Evolutionary conservation across 495 filamentous ascomycete species (phyloP), one percentile per base, ranked within the genome.

Genomic region (Aspergillus egyptiacus): DNA sequence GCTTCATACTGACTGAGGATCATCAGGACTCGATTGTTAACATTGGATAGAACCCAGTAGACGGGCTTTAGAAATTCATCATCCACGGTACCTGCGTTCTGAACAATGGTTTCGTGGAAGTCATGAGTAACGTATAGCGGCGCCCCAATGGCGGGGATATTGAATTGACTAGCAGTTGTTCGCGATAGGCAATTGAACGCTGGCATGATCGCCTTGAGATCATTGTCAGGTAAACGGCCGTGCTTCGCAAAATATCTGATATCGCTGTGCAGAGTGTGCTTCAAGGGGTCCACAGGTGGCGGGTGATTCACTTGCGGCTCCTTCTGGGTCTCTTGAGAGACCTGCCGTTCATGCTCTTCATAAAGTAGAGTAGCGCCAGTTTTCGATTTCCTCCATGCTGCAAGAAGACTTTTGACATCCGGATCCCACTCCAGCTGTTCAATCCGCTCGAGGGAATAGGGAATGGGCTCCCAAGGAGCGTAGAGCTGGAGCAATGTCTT

Each of bases 321-420:
- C 33, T 69, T 64, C 53, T 86, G 76, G 19, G 76, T 68, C 50
- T 87, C 80, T 3, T 75, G 75, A 0, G 71, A 66, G 0, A 86
- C 62, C 50, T 87, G 79, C 0, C 82, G 72, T 57, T 87, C 84
- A 41, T 85, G 81, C 51, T 86, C 38, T 58, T 88, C 82, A 19
- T 83, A 69, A 2, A 84, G 59, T 13, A 0, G 62, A 60, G 2
- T 28, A 35, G 68, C 65, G 2, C 58, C 54, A 31, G 4, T 31
- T 2, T 31, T 31, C 3, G 30, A 31, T 6, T 5, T 11, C 9
- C 3, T 31, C 30, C 30, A 20, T 37, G 15, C 5, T 20, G 7
- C n/a, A 28, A 53, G 31, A 5, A 57, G 40, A 14, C 46, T 40
- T 24, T 27, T 8, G 6, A 40, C 28, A 17, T 7, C n/a, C 2